Conservation (phyloP, 495 filamentous ascomycete species). For the Parachaetomium inaequale region DNA sequence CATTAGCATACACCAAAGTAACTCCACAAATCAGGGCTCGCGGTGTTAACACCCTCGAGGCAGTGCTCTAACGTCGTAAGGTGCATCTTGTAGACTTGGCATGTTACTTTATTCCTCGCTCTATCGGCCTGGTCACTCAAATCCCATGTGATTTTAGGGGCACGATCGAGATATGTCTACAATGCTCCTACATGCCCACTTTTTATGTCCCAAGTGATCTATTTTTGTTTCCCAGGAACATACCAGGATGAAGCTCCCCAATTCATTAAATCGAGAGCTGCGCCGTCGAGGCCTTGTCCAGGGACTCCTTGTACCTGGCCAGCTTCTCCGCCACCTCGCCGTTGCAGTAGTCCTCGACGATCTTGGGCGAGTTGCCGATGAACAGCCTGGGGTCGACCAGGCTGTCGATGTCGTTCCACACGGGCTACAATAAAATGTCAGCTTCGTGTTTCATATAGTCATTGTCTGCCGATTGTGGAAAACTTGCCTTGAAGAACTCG, state of each 20-base stretch:
- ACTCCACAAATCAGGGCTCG: background rate
- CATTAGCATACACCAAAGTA: background rate
- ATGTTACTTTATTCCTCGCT: background rate
- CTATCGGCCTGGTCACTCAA: background rate
- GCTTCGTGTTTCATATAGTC: background rate
- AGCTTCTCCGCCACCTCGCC: slow-evolving; percentile 28
- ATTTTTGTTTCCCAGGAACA: background rate
- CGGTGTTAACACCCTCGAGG: too few species aligned
- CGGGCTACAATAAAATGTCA: slow-evolving; percentile 41
- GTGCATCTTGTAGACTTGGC: too few species aligned
- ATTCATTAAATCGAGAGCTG: slow-evolving; percentile 30
- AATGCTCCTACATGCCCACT: background rate
- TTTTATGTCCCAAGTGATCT: background rate
- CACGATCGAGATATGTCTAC: background rate
- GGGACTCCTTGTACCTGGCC: slow-evolving; percentile 25
- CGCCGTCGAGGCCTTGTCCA: slow-evolving; percentile 25
- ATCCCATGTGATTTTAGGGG: background rate
- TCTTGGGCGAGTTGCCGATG: slow-evolving; percentile 52
- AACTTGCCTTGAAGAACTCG: slow-evolving; percentile 62
- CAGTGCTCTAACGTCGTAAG: too few species aligned
- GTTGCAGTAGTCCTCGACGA: slow-evolving; percentile 47
- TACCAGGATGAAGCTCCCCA: background rate
- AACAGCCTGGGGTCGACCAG: slow-evolving; percentile 71
- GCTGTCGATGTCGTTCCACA: slow-evolving; percentile 68
- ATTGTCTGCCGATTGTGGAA: background rate